phyloP scores from a whole-genome alignment of 2,329 filamentous ascomycete genomes.

The Fusarium chaquense region DNA sequence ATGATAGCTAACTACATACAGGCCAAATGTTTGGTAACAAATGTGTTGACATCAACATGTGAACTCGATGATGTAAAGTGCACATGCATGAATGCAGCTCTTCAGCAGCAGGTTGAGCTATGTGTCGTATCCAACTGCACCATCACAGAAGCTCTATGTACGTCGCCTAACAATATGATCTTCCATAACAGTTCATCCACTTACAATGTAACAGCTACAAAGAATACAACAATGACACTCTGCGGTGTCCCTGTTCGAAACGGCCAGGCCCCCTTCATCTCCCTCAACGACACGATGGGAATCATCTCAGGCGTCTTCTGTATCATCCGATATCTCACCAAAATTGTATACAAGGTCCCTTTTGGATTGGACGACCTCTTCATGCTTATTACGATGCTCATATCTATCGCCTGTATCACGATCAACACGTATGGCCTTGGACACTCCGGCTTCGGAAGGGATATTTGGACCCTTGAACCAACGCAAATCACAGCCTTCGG shows the following conservation, averaged over 20 bases:
- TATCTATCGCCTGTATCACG: conserved; percentile 48
- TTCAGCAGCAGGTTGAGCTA: conserved; percentile 42
- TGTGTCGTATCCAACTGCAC: conserved; percentile 50
- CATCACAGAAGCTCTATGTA: conserved; percentile 49
- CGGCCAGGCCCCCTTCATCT: conserved; percentile 41
- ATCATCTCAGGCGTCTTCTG: conserved; percentile 55
- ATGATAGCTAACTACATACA: conserved; percentile 15
- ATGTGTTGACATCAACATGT: conserved; percentile 45
- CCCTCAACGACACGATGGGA: conserved; percentile 46
- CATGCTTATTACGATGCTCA: conserved; percentile 48
- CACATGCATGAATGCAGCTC: conserved; percentile 46
- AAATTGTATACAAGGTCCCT: conserved; percentile 49
- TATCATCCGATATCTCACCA: conserved; percentile 55
- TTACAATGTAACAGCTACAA: conserved; percentile 23
- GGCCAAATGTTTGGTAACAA: conserved; percentile 45
- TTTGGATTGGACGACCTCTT: conserved; percentile 57
- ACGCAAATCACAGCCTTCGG: conserved; percentile 58
- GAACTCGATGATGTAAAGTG: conserved; percentile 45
- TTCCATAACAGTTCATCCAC: too few species aligned
- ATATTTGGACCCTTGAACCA: conserved; percentile 62
- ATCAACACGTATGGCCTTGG: conserved; percentile 49
- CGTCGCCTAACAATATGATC: conserved; percentile 1
- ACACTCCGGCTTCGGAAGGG: conserved; percentile 60
- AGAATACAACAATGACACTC: background rate
- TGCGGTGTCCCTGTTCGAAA: conserved; percentile 42